Base-by-base conservation (phyloP, 176 grass and related monocot genomes). In the Ensete ventricosum region DNA sequence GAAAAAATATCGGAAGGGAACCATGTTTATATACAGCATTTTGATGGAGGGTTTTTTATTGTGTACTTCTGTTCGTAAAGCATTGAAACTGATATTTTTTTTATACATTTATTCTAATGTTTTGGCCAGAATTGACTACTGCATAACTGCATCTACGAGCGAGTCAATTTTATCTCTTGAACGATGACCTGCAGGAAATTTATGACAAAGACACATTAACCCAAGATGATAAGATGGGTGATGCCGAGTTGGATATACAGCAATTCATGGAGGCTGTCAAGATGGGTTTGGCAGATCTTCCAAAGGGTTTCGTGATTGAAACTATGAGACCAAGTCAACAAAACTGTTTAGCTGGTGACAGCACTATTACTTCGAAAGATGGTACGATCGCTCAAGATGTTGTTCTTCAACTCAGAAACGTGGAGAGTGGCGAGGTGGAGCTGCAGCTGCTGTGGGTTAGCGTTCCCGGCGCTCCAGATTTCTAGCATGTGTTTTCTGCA, bases 161-260 rank as follows among this genome's bases (percentile, higher is more conserved):
- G 34, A 43, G 4, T 43, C 34, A 4, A 43, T 43, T 43, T 43
- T 43, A 43, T 43, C 34, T 43, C 4, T 43, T 6, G 6, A 43
- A 62, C 21, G 9, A 49, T 10, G 63, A 26, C 9, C 29, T 65
- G 63, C 84, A 89, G 89, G 86, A 92, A 25, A 78, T 96, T 50
- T 80, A 83, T 73, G 92, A 96, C 82, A 84, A 96, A 21, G 92
- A 96, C 81, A 92, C 87, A 43, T 88, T 92, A 84, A 89, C 84
- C 76, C 75, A 62, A 59, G 92, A 96, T 65, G 92, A 96, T 53
- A 54, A 50, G 57, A 89, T 96, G 89, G 87, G 92, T 7, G 80
- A 89, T 60, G 87, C 82, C 1, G 92, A 96, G 80, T 65, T 65
- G 12, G 63, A 65, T 65, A 65, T 96, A 60, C 79, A 86, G 1